A percentile compares a stretch with the other conserved stretches of the same genome.
phyloP scores from a whole-genome alignment of 345 rosid species.

The Gossypioides kirkii region DNA sequence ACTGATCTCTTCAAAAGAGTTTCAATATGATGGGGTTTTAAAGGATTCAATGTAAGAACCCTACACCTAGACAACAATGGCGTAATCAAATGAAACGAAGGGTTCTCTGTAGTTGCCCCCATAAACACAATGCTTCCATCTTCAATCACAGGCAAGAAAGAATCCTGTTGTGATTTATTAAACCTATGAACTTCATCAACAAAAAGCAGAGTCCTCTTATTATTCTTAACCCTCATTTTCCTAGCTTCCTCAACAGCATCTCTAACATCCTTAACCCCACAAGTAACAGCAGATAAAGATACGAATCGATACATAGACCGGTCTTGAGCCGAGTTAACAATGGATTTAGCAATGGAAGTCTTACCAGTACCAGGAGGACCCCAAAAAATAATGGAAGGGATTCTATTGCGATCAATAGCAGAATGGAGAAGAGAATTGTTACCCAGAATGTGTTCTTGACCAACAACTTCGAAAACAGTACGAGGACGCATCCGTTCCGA shows the following conservation, averaged over 20 bases:
- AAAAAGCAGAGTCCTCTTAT: conserved; percentile 59
- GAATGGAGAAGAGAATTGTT: conserved; percentile 52
- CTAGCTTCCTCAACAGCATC: conserved; percentile 64
- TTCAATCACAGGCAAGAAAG: conserved; percentile 79
- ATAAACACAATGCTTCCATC: conserved; percentile 77
- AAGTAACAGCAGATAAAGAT: conserved; percentile 61
- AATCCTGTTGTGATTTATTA: conserved; percentile 79
- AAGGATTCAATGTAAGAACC: conserved; percentile 55
- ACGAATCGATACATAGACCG: conserved; percentile 47
- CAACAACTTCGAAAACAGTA: conserved; percentile 61
- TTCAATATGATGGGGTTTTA: conserved; percentile 50
- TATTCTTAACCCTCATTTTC: conserved; percentile 35
- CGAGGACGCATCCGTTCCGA: conserved; percentile 84
- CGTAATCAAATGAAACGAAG: conserved; percentile 74
- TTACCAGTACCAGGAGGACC: conserved; percentile 93
- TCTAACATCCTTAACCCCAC: conserved; percentile 79
- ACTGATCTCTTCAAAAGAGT: conserved; percentile 52
- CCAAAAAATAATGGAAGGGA: conserved; percentile 78
- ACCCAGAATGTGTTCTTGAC: conserved; percentile 67
- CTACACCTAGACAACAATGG: conserved; percentile 75
- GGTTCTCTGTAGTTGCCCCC: conserved; percentile 91
- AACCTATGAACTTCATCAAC: conserved; percentile 84
- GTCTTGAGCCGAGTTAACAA: conserved; percentile 40
- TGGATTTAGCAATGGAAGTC: conserved; percentile 70
- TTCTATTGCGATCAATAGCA: conserved; percentile 45